Evolutionary conservation across 1,284 basidiomycete species (phyloP).

Genomic region (Athelia sp.): DNA sequence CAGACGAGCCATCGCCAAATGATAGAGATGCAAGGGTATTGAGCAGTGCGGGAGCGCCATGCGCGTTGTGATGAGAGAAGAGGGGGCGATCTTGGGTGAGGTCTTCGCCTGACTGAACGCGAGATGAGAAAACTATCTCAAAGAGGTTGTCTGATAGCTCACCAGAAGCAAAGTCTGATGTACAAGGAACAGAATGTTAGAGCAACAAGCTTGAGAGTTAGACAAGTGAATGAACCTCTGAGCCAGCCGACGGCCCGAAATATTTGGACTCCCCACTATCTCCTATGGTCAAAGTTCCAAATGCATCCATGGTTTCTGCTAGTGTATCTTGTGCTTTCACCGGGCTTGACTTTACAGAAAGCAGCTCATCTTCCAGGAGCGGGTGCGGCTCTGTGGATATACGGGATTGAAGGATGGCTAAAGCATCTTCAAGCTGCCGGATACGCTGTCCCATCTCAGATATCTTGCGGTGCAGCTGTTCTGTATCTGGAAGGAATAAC

Average conservation of each 20-base stretch:
- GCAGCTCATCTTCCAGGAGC: conserved; percentile 54
- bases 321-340: conserved; percentile 22
- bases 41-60: conserved; percentile 34
- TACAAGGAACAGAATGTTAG: no score
- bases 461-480: conserved; percentile 65
- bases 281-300: conserved; percentile 58
- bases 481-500: conserved; percentile 67
- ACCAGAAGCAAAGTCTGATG: conserved; percentile 7
- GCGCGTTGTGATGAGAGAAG: conserved; percentile 27
- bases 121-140: neutral
- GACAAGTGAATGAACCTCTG: conserved; percentile 28
- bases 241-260: conserved; percentile 63
- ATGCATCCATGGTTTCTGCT: conserved; percentile 33
- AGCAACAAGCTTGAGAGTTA: no score
- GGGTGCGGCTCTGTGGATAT: conserved; percentile 60
- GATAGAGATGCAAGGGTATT: conserved; percentile 37
- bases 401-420: conserved; percentile 57
- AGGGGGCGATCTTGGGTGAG: conserved; percentile 32
- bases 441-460: conserved; percentile 70
- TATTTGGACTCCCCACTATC: conserved; percentile 54
- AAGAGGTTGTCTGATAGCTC: conserved; percentile 2
- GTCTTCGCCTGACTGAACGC: conserved; percentile 40
- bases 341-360: conserved; percentile 54
- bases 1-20: conserved; percentile 32
- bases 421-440: conserved; percentile 63